Percentiles rank a stretch among this genome's conserved stretches.
These are phyloP conservation scores for Colletotrichum scovillei DNA, from an alignment of 2,329 filamentous ascomycete genomes.

Conservation along the genomic window DNA sequence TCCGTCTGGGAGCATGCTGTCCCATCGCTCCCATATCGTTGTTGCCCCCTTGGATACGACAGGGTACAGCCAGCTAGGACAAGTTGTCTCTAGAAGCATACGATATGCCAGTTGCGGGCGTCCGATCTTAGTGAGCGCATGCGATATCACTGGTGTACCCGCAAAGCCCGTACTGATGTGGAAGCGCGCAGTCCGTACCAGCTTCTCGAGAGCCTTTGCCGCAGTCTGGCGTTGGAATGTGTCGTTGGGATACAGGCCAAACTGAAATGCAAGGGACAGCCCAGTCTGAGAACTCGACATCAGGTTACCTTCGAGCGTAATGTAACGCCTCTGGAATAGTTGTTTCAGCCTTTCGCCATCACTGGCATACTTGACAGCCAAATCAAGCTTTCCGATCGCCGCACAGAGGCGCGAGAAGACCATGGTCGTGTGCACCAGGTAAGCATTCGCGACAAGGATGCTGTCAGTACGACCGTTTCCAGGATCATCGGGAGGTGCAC, in stretches of 20 bases:
- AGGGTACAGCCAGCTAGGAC: constrained; percentile 52
- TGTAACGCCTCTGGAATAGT: constrained; percentile 25
- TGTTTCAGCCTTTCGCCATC: constrained; percentile 2
- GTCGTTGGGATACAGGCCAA: constrained; percentile 16
- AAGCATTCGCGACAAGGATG: constrained; percentile 24
- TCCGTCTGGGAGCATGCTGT: constrained; percentile 50
- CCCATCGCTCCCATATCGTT: constrained; percentile 56
- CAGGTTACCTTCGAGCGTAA: constrained; percentile 26
- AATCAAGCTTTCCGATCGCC: not conserved
- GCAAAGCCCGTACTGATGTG: constrained; percentile 29
- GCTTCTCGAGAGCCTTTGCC: constrained; percentile 13
- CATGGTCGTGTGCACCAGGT: constrained; percentile 19
- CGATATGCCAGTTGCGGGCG: constrained; percentile 44
- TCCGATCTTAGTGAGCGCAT: constrained; percentile 26
- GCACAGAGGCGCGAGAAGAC: constrained; percentile 13
- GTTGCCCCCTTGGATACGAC: constrained; percentile 50
- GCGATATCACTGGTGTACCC: constrained; percentile 24
- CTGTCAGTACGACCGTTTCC: not conserved
- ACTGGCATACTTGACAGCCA: not conserved
- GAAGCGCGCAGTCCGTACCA: constrained; percentile 27
- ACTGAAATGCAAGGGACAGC: constrained; percentile 26
- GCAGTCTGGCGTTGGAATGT: constrained; percentile 1
- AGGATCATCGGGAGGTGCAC: constrained; percentile 40
- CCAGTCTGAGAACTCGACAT: constrained; percentile 29
- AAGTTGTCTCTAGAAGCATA: constrained; percentile 49